Conservation (phyloP, 225 moss, liverwort and hornwort species). For the Pleurozium schreberi region DNA sequence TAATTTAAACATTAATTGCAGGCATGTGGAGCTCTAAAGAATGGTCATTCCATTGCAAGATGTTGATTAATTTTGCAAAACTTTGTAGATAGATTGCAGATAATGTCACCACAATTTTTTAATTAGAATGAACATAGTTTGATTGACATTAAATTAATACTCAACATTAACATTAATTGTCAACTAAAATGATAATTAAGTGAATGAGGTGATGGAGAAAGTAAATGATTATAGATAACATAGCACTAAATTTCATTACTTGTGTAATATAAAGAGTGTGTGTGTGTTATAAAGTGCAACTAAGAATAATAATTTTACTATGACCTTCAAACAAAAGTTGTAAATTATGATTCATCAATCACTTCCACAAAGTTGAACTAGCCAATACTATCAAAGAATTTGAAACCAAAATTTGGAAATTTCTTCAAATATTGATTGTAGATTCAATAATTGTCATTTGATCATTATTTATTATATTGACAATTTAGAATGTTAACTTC, state of each 20-base stretch:
- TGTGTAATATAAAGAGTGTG: not conserved
- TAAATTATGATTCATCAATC: not conserved
- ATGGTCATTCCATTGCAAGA: no score
- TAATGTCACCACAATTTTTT: no score
- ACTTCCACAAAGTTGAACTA: not conserved
- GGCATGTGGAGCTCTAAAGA: no score
- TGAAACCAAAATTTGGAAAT: not conserved
- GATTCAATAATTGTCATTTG: not conserved
- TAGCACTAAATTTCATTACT: not conserved
- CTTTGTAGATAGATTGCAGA: no score
- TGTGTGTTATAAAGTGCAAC: not conserved
- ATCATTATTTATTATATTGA: not conserved
- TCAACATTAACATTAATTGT: not conserved
- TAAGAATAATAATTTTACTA: not conserved
- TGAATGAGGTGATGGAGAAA: no score
- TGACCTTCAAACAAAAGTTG: not conserved
- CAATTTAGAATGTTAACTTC: not conserved
- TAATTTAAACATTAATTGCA: no score
- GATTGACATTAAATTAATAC: not conserved
- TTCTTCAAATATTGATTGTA: not conserved
- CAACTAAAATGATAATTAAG: not conserved
- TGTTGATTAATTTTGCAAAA: no score
- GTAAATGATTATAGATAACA: fast-evolving
- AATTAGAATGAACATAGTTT: not conserved
- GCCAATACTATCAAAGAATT: not conserved